Percentiles rank a stretch among this genome's conserved stretches.
phyloP scores from a whole-genome alignment of 495 filamentous ascomycete species.

The Trichoderma reesei region DNA sequence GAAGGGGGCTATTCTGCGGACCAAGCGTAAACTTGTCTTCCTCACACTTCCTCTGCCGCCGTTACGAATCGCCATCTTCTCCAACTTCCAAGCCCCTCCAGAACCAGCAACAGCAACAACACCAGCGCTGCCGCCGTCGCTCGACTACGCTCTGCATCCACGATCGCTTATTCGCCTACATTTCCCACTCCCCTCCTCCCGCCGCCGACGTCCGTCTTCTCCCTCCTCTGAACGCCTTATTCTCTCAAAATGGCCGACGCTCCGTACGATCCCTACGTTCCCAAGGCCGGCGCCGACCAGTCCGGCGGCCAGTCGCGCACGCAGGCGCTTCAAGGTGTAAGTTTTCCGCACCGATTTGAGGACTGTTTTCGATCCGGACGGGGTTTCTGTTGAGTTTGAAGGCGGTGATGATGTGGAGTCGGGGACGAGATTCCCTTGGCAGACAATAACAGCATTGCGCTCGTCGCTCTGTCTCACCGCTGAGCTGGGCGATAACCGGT shows the following conservation, averaged over 20 bases:
- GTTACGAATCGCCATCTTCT: background rate
- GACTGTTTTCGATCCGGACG: background rate
- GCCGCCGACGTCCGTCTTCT: too few relatives aligned
- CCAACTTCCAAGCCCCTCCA: background rate
- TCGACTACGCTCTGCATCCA: background rate
- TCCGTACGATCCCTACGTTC: constrained; percentile 90
- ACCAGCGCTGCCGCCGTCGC: background rate
- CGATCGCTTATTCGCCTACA: background rate
- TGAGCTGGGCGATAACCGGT: background rate
- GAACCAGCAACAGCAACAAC: too few relatives aligned
- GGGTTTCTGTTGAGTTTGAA: background rate
- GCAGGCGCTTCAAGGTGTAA: constrained; percentile 69
- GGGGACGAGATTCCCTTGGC: background rate
- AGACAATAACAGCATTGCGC: background rate
- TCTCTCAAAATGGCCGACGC: constrained; percentile 32
- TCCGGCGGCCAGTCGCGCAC: constrained; percentile 40
- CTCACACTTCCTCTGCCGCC: background rate
- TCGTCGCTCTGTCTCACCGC: background rate
- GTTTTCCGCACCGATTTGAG: constrained; percentile 25
- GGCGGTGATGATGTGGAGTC: background rate
- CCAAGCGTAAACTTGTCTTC: constrained; percentile 7
- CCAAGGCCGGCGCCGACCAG: constrained; percentile 45
- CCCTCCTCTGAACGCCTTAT: background rate
- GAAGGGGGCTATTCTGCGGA: background rate
- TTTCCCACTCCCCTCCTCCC: too few relatives aligned